Percentiles rank a stretch among this genome's conserved stretches.
Evolutionary conservation across 2,329 filamentous ascomycete genomes (phyloP).

Genomic region (Phaeosphaeriaceae sp.): DNA sequence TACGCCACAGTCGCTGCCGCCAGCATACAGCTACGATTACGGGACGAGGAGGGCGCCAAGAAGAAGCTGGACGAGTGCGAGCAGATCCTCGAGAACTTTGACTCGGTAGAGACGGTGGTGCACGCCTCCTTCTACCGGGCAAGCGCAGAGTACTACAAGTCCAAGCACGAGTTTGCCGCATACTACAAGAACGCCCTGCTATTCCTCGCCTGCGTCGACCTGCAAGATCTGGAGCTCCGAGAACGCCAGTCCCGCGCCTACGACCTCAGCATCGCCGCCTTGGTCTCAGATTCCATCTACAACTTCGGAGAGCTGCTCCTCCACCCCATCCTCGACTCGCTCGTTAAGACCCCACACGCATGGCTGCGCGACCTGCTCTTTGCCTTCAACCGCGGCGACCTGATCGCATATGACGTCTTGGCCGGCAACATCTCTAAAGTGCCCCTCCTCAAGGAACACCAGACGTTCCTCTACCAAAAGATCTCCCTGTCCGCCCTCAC

Average conservation of each 20-base stretch:
- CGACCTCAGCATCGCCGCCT: slow-evolving; percentile 88
- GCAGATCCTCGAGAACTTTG: slow-evolving; percentile 86
- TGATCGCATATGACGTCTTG: slow-evolving; percentile 84
- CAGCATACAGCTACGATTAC: slow-evolving; percentile 81
- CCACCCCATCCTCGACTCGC: slow-evolving; percentile 90
- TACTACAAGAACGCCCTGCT: slow-evolving; percentile 98
- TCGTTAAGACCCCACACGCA: slow-evolving; percentile 74
- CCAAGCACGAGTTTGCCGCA: slow-evolving; percentile 89
- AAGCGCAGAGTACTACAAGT: slow-evolving; percentile 92
- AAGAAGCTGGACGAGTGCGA: slow-evolving; percentile 88
- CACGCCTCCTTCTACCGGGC: slow-evolving; percentile 96
- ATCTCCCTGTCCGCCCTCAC: slow-evolving; percentile 96
- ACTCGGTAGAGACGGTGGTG: slow-evolving; percentile 93
- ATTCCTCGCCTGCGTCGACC: slow-evolving; percentile 94
- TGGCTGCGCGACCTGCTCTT: slow-evolving; percentile 97
- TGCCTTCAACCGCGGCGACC: slow-evolving; percentile 95
- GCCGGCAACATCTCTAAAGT: slow-evolving; percentile 82
- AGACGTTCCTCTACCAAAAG: slow-evolving; percentile 90
- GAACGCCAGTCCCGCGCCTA: slow-evolving; percentile 87
- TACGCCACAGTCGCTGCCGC: slow-evolving; percentile 92
- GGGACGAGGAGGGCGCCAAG: slow-evolving; percentile 81
- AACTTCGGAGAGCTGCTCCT: slow-evolving; percentile 99
- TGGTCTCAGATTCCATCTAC: slow-evolving; percentile 95
- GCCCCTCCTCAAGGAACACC: slow-evolving; percentile 78
- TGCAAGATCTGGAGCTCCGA: slow-evolving; percentile 72